Conservation (phyloP, 2,329 filamentous ascomycete genomes). For the Aureobasidium sp. region DNA sequence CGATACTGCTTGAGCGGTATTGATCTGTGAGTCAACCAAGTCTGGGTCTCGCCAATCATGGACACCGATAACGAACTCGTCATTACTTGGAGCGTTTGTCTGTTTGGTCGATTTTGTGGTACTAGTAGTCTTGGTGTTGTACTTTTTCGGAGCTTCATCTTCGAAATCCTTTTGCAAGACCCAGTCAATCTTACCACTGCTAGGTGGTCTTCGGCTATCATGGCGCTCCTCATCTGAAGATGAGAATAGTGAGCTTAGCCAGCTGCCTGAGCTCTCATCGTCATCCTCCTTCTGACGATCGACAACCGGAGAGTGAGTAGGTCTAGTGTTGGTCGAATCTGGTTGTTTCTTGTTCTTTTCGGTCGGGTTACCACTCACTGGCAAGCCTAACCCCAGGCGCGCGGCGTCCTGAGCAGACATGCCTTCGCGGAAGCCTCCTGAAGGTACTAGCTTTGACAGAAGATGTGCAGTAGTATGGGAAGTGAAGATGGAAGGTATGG, state of each 20-base stretch:
- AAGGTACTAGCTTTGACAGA: constrained; percentile 75
- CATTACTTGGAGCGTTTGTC: constrained; percentile 28
- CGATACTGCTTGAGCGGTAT: constrained; percentile 18
- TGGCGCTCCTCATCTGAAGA: constrained; percentile 12
- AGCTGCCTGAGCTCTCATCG: constrained; percentile 21
- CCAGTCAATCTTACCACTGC: constrained; percentile 68
- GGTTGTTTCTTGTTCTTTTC: constrained; percentile 19
- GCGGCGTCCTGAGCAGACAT: constrained; percentile 49
- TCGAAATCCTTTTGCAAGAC: constrained; percentile 59
- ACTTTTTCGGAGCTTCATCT: constrained; percentile 28
- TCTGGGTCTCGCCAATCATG: constrained; percentile 82
- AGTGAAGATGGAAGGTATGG: constrained; percentile 90
- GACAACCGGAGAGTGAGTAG: neutral
- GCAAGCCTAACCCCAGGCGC: constrained; percentile 37
- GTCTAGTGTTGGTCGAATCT: constrained; percentile 11
- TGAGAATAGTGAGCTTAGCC: constrained; percentile 37
- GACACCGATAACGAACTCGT: constrained; percentile 72
- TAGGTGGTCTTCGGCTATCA: constrained; percentile 57
- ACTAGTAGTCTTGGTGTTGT: constrained; percentile 8
- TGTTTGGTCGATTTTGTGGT: constrained; percentile 17
- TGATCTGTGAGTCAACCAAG: constrained; percentile 36
- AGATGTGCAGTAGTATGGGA: constrained; percentile 91
- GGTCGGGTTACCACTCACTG: constrained; percentile 7
- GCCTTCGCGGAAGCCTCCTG: constrained; percentile 54
- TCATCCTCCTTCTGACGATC: constrained; percentile 2